Base-by-base conservation (phyloP, 202 grass and related monocot genomes). In the Digitaria exilis region DNA sequence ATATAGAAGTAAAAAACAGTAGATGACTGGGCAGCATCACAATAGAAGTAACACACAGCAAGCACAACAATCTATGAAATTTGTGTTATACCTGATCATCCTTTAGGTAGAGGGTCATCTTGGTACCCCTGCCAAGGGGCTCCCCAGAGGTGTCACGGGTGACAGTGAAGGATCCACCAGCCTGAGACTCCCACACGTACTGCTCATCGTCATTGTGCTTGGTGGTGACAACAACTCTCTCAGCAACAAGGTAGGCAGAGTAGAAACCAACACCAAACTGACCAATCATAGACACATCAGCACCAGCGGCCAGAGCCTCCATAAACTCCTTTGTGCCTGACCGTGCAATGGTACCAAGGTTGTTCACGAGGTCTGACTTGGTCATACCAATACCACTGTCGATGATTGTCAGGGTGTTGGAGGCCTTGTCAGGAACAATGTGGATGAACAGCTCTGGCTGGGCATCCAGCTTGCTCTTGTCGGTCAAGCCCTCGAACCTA, bases 181-280 rank as follows among this genome's bases (percentile, higher is more conserved):
- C 92, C 89, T 98, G 95, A 17, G 95, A 98, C 85, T 98, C 96
- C 92, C 96, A 95, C 16, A 98, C 82, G 2, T 95, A 98, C 91
- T 95, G 92, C 85, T 98, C 96, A 22, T 98, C 96, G 60, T 98
- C 92, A 0, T 98, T 95, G 89, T 98, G 93, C 83, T 98, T 98
- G 72, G 83, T 73, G 19, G 78, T 93, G 48, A 98, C 96, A 52
- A 98, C 85, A 0, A 98, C 96, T 71, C 78, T 91, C 73, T 98
- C 92, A 0, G 96, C 87, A 11, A 98, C 96, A 64, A 98, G 93
- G 54, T 98, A 98, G 18, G 96, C 85, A 63, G 96, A 98, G 78
- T 98, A 98, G 83, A 98, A 98, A 3, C 96, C 92, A 0, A 98
- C 96, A 84, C 96, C 96, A 17, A 98, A 95, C 69, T 98, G 96